These are phyloP conservation scores for Hypoxylon sp. DNA, from an alignment of 2,329 filamentous ascomycete species.

Conservation along the genomic window DNA sequence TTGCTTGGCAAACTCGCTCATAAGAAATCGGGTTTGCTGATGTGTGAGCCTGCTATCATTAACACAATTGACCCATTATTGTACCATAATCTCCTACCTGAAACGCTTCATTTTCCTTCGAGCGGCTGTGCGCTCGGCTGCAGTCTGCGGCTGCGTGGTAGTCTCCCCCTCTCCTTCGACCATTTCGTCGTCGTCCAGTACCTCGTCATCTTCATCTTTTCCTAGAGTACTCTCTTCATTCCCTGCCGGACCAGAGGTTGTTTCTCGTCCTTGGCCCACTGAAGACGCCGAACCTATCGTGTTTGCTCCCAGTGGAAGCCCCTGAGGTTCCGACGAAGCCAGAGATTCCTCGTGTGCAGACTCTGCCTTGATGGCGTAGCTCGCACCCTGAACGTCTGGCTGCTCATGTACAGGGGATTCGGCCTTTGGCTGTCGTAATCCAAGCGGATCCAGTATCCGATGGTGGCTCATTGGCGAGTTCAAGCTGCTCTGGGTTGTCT, in stretches of 20 bases:
- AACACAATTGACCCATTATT: constrained; percentile 46
- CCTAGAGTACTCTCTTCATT: constrained; percentile 55
- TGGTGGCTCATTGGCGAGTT: constrained; percentile 53
- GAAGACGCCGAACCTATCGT: constrained; percentile 56
- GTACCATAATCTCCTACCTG: constrained; percentile 62
- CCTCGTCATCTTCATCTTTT: constrained; percentile 65
- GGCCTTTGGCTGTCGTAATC: constrained; percentile 56
- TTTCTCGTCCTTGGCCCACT: constrained; percentile 52
- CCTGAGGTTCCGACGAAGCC: constrained; percentile 55
- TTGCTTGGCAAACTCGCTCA: constrained; percentile 97
- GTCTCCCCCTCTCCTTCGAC: constrained; percentile 61
- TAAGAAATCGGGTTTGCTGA: constrained; percentile 95
- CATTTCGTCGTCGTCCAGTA: constrained; percentile 67
- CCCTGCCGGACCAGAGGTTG: constrained; percentile 50
- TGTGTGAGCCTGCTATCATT: constrained; percentile 79
- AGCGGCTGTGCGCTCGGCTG: constrained; percentile 64
- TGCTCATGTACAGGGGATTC: constrained; percentile 55
- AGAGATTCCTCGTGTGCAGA: constrained; percentile 55
- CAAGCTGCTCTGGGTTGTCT: constrained; percentile 56
- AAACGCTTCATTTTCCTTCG: constrained; percentile 82
- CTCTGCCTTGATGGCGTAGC: constrained; percentile 55
- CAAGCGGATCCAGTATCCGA: constrained; percentile 56
- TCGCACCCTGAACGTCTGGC: constrained; percentile 48
- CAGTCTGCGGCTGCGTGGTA: constrained; percentile 45
- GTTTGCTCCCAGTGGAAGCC: constrained; percentile 56